phyloP scores from a whole-genome alignment of 371 early-diverging fungal species.

The Umbelopsis sp. region DNA sequence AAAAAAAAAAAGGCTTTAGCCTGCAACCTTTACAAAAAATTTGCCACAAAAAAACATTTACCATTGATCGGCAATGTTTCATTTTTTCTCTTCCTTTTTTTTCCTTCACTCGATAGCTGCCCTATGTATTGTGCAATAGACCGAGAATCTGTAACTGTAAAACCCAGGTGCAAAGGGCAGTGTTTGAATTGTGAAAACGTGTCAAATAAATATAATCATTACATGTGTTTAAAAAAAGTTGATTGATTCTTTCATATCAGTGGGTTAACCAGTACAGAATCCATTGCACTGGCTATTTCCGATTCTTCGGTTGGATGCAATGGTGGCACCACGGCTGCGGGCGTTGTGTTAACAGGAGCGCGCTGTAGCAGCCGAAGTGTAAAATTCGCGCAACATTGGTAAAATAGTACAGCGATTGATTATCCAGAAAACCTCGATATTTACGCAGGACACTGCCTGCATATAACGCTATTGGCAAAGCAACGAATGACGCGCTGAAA shows the following conservation, averaged over 20 bases:
- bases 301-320: no score
- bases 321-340: no score
- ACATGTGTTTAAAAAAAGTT: not conserved
- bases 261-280: not conserved
- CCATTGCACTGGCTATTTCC: no score
- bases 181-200: constrained; percentile 9
- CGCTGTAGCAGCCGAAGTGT: no score
- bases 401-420: no score
- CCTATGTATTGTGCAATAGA: not conserved
- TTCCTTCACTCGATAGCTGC: not conserved
- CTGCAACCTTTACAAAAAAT: not conserved
- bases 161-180: not conserved
- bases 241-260: not conserved
- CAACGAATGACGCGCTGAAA: no score
- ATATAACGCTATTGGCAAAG: no score
- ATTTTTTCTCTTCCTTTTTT: not conserved
- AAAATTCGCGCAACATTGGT: no score
- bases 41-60: not conserved
- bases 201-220: constrained; percentile 18
- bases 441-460: no score
- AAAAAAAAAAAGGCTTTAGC: no score
- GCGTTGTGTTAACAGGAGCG: no score
- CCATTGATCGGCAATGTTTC: not conserved
- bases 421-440: no score
- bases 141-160: constrained; percentile 2